Evolutionary conservation across 2,329 filamentous ascomycete species (phyloP), one percentile per base, ranked within the genome.

Genomic region (Claviceps sp.): DNA sequence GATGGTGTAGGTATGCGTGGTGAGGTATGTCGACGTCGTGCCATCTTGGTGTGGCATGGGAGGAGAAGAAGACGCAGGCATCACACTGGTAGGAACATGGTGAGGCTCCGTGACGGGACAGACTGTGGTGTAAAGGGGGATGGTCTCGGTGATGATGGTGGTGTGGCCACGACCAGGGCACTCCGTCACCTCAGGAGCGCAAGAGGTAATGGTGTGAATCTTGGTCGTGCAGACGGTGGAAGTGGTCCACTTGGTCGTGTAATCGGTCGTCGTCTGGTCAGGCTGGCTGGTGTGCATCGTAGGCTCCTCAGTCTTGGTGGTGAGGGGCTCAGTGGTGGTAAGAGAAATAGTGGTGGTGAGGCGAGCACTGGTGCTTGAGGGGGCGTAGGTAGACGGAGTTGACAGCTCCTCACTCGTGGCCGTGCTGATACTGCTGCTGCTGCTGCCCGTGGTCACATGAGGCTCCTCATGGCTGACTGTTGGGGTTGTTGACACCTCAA

Each of bases 51-150:
- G 37, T 26, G 47, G 47, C 14, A 14, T 1, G 4, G 38, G 3
- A 2, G 38, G 30, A 13, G 46, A 17, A 37, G 42, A 30, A 30
- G 50, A 38, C 7, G 43, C 37, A 19, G 50, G 19, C 16, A 42
- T 6, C n/a, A 16, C 11, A 26, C 43, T 42, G 51, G 26, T 50
- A 10, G 53, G 37, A 26, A 45, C 22, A 48, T 30, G 16, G 24
- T 34, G 37, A 45, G 55, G 48, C 50, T 50, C 50, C 17, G 61
- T 64, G 49, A 73, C 64, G 11, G 71, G 71, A 65, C 70, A 72
- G 51, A 72, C 61, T 5, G 70, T 73, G 44, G 69, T 73, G 40
- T 65, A 70, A 47, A 65, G 50, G 22, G 64, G 58, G 30, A 61
- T 55, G n/a, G 65, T 65, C 56, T 64, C 57, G 7, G 62, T 66